Base-by-base conservation (phyloP, 495 filamentous ascomycete species). In the Extremus antarcticus region DNA sequence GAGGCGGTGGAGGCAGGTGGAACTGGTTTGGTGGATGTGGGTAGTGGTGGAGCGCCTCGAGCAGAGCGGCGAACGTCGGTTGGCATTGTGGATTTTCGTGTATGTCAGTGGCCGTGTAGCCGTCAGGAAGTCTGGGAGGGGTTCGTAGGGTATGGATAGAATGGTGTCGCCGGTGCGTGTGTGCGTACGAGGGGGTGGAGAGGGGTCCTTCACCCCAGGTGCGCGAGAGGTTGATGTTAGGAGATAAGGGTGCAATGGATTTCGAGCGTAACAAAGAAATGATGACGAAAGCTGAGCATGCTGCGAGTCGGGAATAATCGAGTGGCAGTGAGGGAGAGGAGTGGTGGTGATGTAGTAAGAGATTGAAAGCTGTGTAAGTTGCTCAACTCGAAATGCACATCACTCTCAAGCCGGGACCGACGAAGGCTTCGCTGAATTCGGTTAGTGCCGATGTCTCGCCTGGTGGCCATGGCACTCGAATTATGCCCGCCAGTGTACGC, bases 11-110 rank as follows among this genome's bases (percentile, higher is more conserved):
- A 82, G 54, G 88, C 83, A 43, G 84, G 80, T 53, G 77, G 73
- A 61, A 81, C 78, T 55, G 87, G 82, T 71, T 92, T 87, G 57
- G 84, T 80, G 58, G 80, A 81, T 68, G 89, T 88, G 73, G 89
- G 87, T 35, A n/a, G n/a, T n/a, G n/a, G n/a, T n/a, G 29, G 29
- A n/a, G 56, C 40, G 21, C 57, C 57, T 52, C 92, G 83, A 63
- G 91, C 92, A 49, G 90, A 95, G 68, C 92, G 88, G 69, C 92
- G 85, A 15, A 53, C 45, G 0, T 45, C 45, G 22, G 57, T 51
- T 25, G 53, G 53, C 57, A 60, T 60, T 22, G 17, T 35, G 29
- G 29, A 7, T 7, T 7, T 7, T 35, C 29, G 4, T 35, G 13
- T 4, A 35, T 35, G 29, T 35, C 4, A 13, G 13, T 35, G 29